Percentiles rank a stretch among this genome's conserved stretches.
phyloP scores from a whole-genome alignment of 2,329 filamentous ascomycete species.

The Xylariaceae sp. region DNA sequence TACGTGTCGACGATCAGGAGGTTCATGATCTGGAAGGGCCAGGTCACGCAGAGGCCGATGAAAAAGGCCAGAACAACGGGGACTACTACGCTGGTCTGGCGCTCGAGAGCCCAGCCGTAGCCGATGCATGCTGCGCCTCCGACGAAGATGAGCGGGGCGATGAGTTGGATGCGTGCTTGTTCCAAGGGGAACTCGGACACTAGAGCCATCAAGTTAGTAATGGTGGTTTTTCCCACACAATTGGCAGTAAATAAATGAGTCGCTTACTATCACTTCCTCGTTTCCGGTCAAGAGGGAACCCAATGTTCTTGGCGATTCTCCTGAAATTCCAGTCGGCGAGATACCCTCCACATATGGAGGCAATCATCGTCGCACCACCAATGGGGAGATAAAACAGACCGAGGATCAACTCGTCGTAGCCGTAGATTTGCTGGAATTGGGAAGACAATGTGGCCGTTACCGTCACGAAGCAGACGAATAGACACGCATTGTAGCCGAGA shows the following conservation, averaged over 20 bases:
- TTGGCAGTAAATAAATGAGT: background rate
- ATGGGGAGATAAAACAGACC: conserved; percentile 52
- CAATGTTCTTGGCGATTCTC: conserved; percentile 56
- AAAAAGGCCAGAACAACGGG: conserved; percentile 53
- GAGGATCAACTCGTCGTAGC: conserved; percentile 45
- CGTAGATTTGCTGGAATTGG: conserved; percentile 46
- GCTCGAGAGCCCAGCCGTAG: conserved; percentile 54
- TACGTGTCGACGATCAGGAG: conserved; percentile 60
- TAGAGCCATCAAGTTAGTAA: conserved; percentile 4
- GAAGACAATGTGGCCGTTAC: conserved; percentile 49
- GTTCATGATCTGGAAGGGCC: conserved; percentile 58
- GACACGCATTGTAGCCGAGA: conserved; percentile 45
- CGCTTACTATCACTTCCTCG: conserved; percentile 43
- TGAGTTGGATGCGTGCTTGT: conserved; percentile 47
- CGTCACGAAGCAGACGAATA: conserved; percentile 53
- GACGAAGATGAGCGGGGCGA: conserved; percentile 49
- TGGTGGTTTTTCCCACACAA: background rate
- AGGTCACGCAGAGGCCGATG: conserved; percentile 53
- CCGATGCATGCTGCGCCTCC: conserved; percentile 48
- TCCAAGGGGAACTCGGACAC: conserved; percentile 50
- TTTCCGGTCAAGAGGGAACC: conserved; percentile 55
- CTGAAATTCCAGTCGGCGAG: conserved; percentile 64
- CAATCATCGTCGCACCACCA: conserved; percentile 44
- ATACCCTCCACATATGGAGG: conserved; percentile 51
- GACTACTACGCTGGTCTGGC: conserved; percentile 45